Base-by-base conservation (phyloP, 2,329 filamentous ascomycete genomes). In the Neospermospora avenae region DNA sequence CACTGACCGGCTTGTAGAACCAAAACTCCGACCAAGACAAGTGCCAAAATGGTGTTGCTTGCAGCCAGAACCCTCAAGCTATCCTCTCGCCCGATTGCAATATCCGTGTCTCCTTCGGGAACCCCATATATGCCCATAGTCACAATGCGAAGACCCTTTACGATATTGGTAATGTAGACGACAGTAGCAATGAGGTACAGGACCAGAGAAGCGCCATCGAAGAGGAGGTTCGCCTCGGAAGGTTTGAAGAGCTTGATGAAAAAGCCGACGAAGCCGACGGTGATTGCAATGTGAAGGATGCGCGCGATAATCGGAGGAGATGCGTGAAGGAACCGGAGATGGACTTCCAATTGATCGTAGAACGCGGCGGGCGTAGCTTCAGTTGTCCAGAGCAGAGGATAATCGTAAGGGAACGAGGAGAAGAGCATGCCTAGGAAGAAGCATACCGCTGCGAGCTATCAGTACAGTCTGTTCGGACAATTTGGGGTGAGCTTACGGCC, bases 381-480 rank as follows among this genome's bases (percentile, higher is more conserved):
- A 31, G 85, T 84, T 55, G 87, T 88, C 83, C 91, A 96, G 57
- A 96, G 88, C 64, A 95, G 87, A 62, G 91, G 89, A 78, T 91
- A 95, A 81, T 96, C 95, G 81, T 98, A 99, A 63, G 95, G 93
- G 77, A 98, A 96, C 65, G 88, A 87, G 70, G 92, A 92, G 84
- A 98, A 99, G 76, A 99, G 88, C 75, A 98, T 92, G 70, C 95
- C 95, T 66, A 99, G 89, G 84, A 98, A 96, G 84, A 99, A 99
- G 76, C 91, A 96, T 67, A 90, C 92, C 65, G 89, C 89, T 93
- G 69, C 62, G 39, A 31, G 25, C 53, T 51, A 57, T 67, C 46
- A 65, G 61, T 62, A 61, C 39, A 25, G 24, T 11, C 42, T 28
- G 55, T 14, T n/a, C 7, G 22, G 14, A 18, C 31, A 5, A 2